A percentile compares a stretch with the other conserved stretches of the same genome.
These are phyloP conservation scores for Pleurotus cornucopiae DNA, from an alignment of 768 basidiomycete species.

Conservation along the genomic window DNA sequence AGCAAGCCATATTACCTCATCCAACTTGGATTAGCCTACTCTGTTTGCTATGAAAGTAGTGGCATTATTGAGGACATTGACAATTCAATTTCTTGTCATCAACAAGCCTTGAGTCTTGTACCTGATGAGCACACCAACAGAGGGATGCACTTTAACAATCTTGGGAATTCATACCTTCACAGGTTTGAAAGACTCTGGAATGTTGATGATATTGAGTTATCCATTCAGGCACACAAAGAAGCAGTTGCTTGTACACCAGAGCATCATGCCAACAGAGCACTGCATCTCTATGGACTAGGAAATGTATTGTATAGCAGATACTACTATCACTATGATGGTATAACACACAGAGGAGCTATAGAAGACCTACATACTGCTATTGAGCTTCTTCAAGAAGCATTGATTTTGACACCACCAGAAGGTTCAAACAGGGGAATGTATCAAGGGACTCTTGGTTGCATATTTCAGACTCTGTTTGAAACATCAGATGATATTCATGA, in stretches of 20 bases:
- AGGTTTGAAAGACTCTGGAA: slow-evolving; percentile 11
- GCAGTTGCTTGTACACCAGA: slow-evolving; percentile 6
- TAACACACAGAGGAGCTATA: not conserved
- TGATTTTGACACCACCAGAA: not conserved
- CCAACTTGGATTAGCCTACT: slow-evolving; percentile 19
- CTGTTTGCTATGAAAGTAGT: slow-evolving; percentile 18
- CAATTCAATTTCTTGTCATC: slow-evolving; percentile 6
- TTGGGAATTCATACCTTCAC: slow-evolving; percentile 13
- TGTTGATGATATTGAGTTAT: slow-evolving; percentile 9
- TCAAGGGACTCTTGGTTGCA: not conserved
- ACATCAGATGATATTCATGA: not conserved
- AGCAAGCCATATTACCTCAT: slow-evolving; percentile 5
- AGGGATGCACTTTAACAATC: slow-evolving; percentile 7
- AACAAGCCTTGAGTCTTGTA: slow-evolving; percentile 8
- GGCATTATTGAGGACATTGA: slow-evolving; percentile 23
- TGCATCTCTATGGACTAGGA: not conserved
- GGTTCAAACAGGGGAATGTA: not conserved
- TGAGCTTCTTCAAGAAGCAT: slow-evolving; percentile 1
- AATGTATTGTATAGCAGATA: not conserved
- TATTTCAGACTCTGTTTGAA: not conserved
- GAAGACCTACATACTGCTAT: not conserved
- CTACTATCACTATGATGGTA: not conserved
- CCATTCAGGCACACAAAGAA: slow-evolving; percentile 8
- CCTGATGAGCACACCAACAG: slow-evolving; percentile 5
- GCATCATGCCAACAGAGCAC: not conserved